phyloP scores from a whole-genome alignment of 805 yeast genomes.

The Hanseniaspora nectarophila region DNA sequence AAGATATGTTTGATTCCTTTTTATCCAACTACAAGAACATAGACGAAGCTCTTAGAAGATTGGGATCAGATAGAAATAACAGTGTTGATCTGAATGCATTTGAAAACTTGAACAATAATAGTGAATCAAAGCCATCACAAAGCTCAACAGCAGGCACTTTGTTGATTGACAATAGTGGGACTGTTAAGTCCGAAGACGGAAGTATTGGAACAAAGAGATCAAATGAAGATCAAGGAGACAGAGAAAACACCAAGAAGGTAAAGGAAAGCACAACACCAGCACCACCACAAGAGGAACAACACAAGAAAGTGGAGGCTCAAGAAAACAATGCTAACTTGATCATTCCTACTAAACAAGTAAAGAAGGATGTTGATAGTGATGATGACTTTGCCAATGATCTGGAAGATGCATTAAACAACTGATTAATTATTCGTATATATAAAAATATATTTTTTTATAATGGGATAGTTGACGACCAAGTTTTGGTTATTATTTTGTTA shows the following conservation, averaged over 20 bases:
- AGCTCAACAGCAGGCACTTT: constrained; percentile 9
- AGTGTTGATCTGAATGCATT: constrained; percentile 23
- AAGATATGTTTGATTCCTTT: constrained; percentile 29
- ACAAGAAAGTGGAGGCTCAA: constrained; percentile 25
- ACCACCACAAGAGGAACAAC: constrained; percentile 29
- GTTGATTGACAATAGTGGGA: constrained; percentile 5
- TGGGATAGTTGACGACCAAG: too few species aligned
- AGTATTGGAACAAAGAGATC: constrained; percentile 16
- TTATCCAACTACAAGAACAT: constrained; percentile 28
- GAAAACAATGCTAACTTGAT: constrained; percentile 27
- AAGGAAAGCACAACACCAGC: constrained; percentile 21
- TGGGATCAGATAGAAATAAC: constrained; percentile 29
- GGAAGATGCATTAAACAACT: constrained; percentile 22
- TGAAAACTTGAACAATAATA: constrained; percentile 21
- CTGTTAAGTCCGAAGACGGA: constrained; percentile 10
- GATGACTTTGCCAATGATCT: constrained; percentile 28
- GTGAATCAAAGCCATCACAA: constrained; percentile 16
- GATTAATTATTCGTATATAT: neutral
- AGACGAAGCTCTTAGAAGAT: constrained; percentile 29
- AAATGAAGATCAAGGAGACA: constrained; percentile 10
- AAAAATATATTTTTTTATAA: too few species aligned
- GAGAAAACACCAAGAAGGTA: constrained; percentile 22
- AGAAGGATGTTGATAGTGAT: constrained; percentile 23
- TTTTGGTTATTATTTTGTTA: too few species aligned
- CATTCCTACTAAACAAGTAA: constrained; percentile 20